Evolutionary conservation across 768 basidiomycete genomes (phyloP).

Genomic region (Lenzites betulinus): DNA sequence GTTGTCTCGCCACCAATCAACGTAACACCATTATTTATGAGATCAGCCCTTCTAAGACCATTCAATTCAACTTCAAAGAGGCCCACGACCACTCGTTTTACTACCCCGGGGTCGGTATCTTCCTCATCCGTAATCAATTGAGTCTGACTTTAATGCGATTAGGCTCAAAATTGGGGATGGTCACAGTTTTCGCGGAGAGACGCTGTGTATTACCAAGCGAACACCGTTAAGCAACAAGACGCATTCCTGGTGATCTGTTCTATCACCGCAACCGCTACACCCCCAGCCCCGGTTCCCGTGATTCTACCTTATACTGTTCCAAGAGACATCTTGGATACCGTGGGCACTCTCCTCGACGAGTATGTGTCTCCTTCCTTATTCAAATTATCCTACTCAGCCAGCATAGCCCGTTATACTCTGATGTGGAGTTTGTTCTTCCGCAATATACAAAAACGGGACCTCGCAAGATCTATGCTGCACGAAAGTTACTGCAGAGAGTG

Average conservation of each 20-base stretch:
- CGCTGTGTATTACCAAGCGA: slow-evolving; percentile 60
- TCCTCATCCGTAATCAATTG: background rate
- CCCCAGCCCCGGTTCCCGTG: slow-evolving; percentile 47
- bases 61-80: slow-evolving; percentile 68
- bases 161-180: slow-evolving; percentile 92
- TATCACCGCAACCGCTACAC: slow-evolving; percentile 66
- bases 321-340: slow-evolving; percentile 61
- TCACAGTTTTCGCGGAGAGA: slow-evolving; percentile 82
- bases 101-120: slow-evolving; percentile 27
- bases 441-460: slow-evolving; percentile 41
- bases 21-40: background rate
- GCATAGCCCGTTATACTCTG: slow-evolving; percentile 66
- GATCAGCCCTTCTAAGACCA: slow-evolving; percentile 47
- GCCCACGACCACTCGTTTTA: slow-evolving; percentile 84
- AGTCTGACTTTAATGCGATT: background rate
- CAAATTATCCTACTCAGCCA: background rate
- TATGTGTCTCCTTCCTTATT: background rate
- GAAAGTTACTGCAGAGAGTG: slow-evolving; percentile 63
- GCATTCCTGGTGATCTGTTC: slow-evolving; percentile 77
- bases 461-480: slow-evolving; percentile 65
- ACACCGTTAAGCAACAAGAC: slow-evolving; percentile 55
- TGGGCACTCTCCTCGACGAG: slow-evolving; percentile 79
- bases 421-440: slow-evolving; percentile 79
- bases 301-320: slow-evolving; percentile 60
- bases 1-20: background rate